These are phyloP conservation scores for Gossypium trilobum DNA, from an alignment of 441 rosid genomes.

Conservation along the genomic window DNA sequence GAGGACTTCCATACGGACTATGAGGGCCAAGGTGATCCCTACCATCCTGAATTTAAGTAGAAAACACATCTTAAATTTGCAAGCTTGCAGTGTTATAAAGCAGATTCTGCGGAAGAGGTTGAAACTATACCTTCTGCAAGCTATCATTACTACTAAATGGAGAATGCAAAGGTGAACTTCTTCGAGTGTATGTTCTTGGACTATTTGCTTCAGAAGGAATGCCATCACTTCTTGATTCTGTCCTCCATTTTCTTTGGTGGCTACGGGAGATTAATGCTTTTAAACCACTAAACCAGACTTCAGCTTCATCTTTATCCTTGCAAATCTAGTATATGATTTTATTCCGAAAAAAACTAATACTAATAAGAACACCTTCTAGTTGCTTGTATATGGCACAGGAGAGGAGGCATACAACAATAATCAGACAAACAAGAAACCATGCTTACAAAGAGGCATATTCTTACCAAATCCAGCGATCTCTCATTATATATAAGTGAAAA, in stretches of 20 bases:
- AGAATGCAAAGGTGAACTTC: conserved; percentile 90
- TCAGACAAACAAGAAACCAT: conserved; percentile 11
- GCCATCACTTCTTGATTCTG: conserved; percentile 90
- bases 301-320: conserved; percentile 96
- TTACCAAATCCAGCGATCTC: conserved; percentile 86
- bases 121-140: conserved; percentile 59
- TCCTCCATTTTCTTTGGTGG: conserved; percentile 67
- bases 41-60: conserved; percentile 51
- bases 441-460: conserved; percentile 12
- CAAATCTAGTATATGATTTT: conserved; percentile 46
- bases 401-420: conserved; percentile 13
- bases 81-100: conserved; percentile 13
- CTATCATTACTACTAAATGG: conserved; percentile 86
- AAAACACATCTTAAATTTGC: conserved; percentile 16
- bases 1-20: conserved; percentile 89
- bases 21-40: conserved; percentile 56
- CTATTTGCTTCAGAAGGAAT: conserved; percentile 86
- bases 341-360: conserved; percentile 10
- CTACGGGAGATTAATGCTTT: conserved; percentile 77
- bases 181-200: conserved; percentile 73
- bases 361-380: conserved; percentile 12
- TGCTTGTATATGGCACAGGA: conserved; percentile 9
- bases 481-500: conserved; percentile 82
- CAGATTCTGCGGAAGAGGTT: not conserved
- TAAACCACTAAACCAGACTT: conserved; percentile 95